Evolutionary conservation across 306 rosid species (phyloP).

Genomic region (Lagenaria siceraria): DNA sequence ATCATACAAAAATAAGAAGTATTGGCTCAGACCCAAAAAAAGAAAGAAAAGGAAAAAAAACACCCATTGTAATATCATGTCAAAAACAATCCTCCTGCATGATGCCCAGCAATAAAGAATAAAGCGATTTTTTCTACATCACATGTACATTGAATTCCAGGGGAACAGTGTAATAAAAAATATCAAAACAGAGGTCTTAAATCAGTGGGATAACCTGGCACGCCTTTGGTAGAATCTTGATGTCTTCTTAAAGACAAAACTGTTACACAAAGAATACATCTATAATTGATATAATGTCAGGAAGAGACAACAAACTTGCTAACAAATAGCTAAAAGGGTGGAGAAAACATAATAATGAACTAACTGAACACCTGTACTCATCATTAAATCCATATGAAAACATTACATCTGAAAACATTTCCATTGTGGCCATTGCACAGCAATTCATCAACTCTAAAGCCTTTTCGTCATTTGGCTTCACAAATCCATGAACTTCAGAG

Average conservation of each 20-base stretch:
- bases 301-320: background rate
- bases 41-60: background rate
- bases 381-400: constrained; percentile 65
- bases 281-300: background rate
- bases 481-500: constrained; percentile 38
- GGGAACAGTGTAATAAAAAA: background rate
- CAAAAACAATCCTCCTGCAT: background rate
- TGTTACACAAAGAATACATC: constrained; percentile 11
- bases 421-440: constrained; percentile 38
- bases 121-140: background rate
- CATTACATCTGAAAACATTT: constrained; percentile 52
- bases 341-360: background rate
- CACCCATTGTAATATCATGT: background rate
- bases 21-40: background rate
- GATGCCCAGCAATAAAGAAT: background rate
- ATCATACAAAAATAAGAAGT: background rate
- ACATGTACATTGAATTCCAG: background rate
- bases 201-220: constrained; percentile 24
- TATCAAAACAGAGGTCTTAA: background rate
- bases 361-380: constrained; percentile 36
- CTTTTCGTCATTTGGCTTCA: constrained; percentile 44
- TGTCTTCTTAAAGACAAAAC: constrained; percentile 61
- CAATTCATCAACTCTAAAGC: constrained; percentile 62
- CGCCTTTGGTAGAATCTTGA: constrained; percentile 66
- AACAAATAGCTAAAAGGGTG: background rate